phyloP scores from a whole-genome alignment of 345 rosid species.

The Salix exigua region DNA sequence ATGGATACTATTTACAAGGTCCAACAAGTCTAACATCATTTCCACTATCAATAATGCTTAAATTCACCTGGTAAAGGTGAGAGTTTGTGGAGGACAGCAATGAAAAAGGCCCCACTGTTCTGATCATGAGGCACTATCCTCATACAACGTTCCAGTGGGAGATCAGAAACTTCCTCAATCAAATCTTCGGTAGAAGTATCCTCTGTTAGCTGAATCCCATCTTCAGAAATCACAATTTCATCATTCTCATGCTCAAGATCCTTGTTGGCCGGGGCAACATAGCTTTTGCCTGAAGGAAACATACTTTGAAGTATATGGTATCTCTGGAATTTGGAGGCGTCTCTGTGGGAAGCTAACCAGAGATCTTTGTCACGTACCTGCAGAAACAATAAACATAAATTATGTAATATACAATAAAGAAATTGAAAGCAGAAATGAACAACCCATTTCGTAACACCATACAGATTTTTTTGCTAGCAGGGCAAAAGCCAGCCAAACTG shows the following conservation, averaged over 20 bases:
- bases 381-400: not conserved
- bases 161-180: conserved; percentile 61
- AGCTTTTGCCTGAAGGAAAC: conserved; percentile 73
- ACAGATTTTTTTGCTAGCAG: not conserved
- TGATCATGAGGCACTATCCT: conserved; percentile 97
- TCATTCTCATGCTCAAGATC: conserved; percentile 31
- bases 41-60: not conserved
- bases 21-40: not conserved
- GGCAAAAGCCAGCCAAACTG: not conserved
- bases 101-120: conserved; percentile 88
- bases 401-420: not conserved
- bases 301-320: conserved; percentile 58
- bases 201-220: conserved; percentile 18
- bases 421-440: not conserved
- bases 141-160: conserved; percentile 79
- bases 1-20: not conserved
- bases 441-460: not conserved
- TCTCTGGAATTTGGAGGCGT: conserved; percentile 47
- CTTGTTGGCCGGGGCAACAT: conserved; percentile 21
- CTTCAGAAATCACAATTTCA: conserved; percentile 26
- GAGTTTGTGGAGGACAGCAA: conserved; percentile 75
- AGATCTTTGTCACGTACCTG: conserved; percentile 68
- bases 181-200: conserved; percentile 30
- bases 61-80: conserved; percentile 67
- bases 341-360: conserved; percentile 75